Evolutionary conservation across 257 asterid species (phyloP).

Genomic region (Eustoma russellianum): DNA sequence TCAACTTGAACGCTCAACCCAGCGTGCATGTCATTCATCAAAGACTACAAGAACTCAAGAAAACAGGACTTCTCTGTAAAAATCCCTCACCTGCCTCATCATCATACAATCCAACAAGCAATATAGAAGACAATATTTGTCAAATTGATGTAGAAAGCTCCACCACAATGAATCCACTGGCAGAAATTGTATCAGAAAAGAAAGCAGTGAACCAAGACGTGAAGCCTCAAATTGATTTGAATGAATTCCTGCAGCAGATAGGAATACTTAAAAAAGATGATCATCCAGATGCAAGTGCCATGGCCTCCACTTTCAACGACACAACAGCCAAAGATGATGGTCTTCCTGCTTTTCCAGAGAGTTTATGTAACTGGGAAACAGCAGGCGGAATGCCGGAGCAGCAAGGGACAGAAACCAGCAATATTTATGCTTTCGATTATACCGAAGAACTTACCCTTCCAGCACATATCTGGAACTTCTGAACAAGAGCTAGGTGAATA

Average conservation of each 20-base stretch:
- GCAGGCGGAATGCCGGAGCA: conserved; percentile 48
- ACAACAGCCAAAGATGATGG: conserved; percentile 27
- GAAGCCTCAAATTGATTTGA: conserved; percentile 91
- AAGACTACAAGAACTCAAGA: conserved; percentile 80
- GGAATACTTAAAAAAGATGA: conserved; percentile 63
- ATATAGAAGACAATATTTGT: conserved; percentile 8
- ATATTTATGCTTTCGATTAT: conserved; percentile 8
- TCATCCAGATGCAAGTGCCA: conserved; percentile 16
- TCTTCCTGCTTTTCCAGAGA: conserved; percentile 26
- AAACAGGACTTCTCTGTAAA: conserved; percentile 39
- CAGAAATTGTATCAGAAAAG: conserved; percentile 20
- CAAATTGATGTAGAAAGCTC: conserved; percentile 14
- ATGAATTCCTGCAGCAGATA: conserved; percentile 79
- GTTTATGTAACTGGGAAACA: conserved; percentile 64
- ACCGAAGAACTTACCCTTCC: conserved; percentile 17
- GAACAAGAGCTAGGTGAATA: conserved; percentile 2
- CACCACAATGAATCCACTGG: conserved; percentile 26
- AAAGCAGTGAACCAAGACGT: conserved; percentile 24
- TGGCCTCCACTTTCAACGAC: conserved; percentile 11
- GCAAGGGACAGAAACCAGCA: conserved; percentile 22
- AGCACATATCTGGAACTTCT: conserved; percentile 25
- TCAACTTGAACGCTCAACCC: conserved; percentile 77
- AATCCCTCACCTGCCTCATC: conserved; percentile 46
- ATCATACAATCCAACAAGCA: conserved; percentile 30
- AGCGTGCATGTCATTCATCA: conserved; percentile 87